Evolutionary conservation across 2,329 filamentous ascomycete genomes (phyloP).

Genomic region (Pezicula rhizophila): DNA sequence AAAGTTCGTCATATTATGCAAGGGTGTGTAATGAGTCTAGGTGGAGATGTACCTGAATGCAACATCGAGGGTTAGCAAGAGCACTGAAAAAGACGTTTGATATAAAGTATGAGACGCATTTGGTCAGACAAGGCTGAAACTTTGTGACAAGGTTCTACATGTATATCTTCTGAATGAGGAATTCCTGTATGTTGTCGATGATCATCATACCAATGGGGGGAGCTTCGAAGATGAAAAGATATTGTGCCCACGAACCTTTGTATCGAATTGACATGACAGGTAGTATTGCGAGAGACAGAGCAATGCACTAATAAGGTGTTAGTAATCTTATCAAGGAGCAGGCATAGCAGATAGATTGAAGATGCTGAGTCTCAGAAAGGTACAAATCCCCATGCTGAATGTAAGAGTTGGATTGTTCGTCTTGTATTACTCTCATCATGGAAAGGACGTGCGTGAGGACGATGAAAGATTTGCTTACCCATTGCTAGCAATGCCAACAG

Average conservation of each 20-base stretch:
- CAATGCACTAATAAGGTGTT: neutral
- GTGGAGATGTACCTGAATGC: slow-evolving; percentile 25
- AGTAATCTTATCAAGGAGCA: neutral
- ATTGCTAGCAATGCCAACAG: neutral
- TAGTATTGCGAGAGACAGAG: neutral
- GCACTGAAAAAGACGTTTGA: slow-evolving; percentile 3
- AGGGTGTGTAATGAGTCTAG: slow-evolving; percentile 1
- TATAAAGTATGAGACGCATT: slow-evolving; percentile 10
- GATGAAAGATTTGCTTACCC: slow-evolving; percentile 10
- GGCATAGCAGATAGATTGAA: neutral
- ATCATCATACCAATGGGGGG: slow-evolving; percentile 27
- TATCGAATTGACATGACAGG: neutral
- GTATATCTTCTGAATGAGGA: slow-evolving; percentile 29
- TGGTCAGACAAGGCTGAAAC: slow-evolving; percentile 41
- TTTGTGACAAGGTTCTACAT: slow-evolving; percentile 32
- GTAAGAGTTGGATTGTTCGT: slow-evolving; percentile 40
- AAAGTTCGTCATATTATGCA: slow-evolving; percentile 35
- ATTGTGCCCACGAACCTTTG: slow-evolving; percentile 24
- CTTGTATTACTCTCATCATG: slow-evolving; percentile 33
- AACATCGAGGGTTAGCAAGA: slow-evolving; percentile 16
- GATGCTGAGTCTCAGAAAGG: slow-evolving; percentile 26
- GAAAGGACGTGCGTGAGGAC: slow-evolving; percentile 11
- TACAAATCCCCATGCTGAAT: slow-evolving; percentile 27
- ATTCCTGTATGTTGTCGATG: slow-evolving; percentile 29
- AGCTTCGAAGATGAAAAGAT: slow-evolving; percentile 9